These are phyloP conservation scores for Penicillium manginii DNA, from an alignment of 495 filamentous ascomycete species.

Conservation along the genomic window DNA sequence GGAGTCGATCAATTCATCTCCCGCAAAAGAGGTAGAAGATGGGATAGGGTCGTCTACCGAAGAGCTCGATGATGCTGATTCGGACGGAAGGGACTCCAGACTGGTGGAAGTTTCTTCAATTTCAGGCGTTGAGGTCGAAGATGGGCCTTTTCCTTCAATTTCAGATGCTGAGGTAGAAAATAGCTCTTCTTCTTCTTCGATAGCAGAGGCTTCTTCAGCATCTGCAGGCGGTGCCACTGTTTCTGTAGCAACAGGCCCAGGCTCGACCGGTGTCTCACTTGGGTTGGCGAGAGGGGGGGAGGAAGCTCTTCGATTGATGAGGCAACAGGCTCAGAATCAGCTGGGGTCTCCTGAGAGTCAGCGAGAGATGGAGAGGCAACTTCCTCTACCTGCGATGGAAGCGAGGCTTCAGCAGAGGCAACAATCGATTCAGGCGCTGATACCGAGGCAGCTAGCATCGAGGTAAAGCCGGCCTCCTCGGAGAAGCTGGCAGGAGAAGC, in stretches of 20 bases:
- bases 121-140: not conserved
- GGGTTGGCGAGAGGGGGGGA: not conserved
- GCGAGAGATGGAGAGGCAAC: not conserved
- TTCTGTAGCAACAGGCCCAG: not conserved
- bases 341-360: not conserved
- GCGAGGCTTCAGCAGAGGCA: not conserved
- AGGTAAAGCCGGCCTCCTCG: not conserved
- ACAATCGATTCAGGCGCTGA: not conserved
- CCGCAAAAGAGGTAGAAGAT: not conserved
- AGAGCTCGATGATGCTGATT: not conserved
- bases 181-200: not conserved
- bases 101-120: too few species aligned
- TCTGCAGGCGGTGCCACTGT: not conserved
- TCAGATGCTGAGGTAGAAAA: not conserved
- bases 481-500: not conserved
- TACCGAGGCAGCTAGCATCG: not conserved
- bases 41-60: not conserved
- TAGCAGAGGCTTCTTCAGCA: not conserved
- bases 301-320: too few species aligned
- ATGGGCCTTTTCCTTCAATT: too few species aligned
- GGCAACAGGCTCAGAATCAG: not conserved
- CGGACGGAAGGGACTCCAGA: too few species aligned
- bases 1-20: not conserved
- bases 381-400: not conserved
- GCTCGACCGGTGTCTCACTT: not conserved